A percentile compares a stretch with the other conserved stretches of the same genome.
phyloP scores from a whole-genome alignment of 805 yeast genomes.

The Ogataea degrootiae region DNA sequence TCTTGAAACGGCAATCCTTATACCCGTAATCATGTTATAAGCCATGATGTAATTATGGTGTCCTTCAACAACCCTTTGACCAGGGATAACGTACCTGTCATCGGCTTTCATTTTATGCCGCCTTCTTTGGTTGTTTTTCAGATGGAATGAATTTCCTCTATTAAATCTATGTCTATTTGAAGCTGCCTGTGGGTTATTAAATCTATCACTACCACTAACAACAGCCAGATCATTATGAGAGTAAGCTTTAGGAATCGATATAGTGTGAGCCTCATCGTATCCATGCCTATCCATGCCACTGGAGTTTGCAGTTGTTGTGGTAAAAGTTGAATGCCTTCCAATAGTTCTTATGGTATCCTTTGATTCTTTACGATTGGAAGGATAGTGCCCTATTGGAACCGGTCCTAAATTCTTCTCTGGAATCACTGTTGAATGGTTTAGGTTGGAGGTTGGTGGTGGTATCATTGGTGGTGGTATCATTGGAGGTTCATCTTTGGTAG shows the following conservation, averaged over 20 bases:
- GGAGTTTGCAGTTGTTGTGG: constrained; percentile 10
- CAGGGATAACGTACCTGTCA: constrained; percentile 28
- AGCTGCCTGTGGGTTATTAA: constrained; percentile 8
- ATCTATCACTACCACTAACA: constrained; percentile 17
- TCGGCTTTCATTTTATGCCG: constrained; percentile 21
- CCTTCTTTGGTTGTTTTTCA: constrained; percentile 14
- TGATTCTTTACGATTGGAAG: constrained; percentile 1
- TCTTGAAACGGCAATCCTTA: constrained; percentile 89
- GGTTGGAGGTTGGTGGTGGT: too few species aligned
- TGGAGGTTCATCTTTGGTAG: background rate
- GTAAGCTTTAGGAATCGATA: constrained; percentile 27
- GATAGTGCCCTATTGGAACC: background rate
- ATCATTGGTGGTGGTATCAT: background rate
- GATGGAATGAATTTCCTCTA: constrained; percentile 19
- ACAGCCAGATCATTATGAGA: constrained; percentile 10
- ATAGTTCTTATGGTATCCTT: constrained; percentile 9
- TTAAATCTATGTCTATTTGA: constrained; percentile 16
- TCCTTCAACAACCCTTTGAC: constrained; percentile 53
- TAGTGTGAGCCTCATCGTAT: constrained; percentile 23
- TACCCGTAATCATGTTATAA: constrained; percentile 95
- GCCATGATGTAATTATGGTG: constrained; percentile 92
- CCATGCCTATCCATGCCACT: constrained; percentile 24
- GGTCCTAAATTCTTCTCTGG: background rate
- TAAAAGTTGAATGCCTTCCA: constrained; percentile 10
- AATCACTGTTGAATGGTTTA: too few species aligned